Conservation (phyloP, 306 rosid species). For the Pueraria montana region DNA sequence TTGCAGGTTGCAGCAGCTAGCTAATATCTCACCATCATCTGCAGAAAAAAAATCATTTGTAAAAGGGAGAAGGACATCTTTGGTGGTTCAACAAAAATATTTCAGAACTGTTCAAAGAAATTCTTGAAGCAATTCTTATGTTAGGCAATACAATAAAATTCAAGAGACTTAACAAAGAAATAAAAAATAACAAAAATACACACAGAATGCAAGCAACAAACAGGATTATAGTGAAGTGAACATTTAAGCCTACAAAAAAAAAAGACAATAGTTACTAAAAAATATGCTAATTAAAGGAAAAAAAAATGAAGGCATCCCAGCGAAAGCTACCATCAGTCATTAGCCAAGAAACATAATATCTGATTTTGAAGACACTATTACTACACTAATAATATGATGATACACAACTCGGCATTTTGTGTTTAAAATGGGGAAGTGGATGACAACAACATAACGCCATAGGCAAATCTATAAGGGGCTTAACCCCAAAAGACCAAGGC, state of each 20-base stretch:
- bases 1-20: no score
- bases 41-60: neutral
- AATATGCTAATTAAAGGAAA: neutral
- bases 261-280: neutral
- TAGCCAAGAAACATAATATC: neutral
- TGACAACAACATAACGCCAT: neutral
- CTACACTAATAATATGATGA: neutral
- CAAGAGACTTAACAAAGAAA: neutral
- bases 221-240: neutral
- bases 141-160: neutral
- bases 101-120: neutral
- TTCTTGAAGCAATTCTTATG: constrained; percentile 1
- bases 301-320: neutral
- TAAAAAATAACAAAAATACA: neutral
- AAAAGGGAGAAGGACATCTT: neutral
- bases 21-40: neutral
- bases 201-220: neutral
- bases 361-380: neutral
- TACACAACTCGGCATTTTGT: neutral
- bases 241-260: neutral
- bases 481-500: neutral
- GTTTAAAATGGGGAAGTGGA: neutral
- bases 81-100: neutral
- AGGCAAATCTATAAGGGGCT: neutral
- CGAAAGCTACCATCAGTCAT: neutral